A percentile compares a stretch with the other conserved stretches of the same genome.
These are phyloP conservation scores for Vishniacozyma victoriae DNA, from an alignment of 768 basidiomycete genomes.

Conservation along the genomic window DNA sequence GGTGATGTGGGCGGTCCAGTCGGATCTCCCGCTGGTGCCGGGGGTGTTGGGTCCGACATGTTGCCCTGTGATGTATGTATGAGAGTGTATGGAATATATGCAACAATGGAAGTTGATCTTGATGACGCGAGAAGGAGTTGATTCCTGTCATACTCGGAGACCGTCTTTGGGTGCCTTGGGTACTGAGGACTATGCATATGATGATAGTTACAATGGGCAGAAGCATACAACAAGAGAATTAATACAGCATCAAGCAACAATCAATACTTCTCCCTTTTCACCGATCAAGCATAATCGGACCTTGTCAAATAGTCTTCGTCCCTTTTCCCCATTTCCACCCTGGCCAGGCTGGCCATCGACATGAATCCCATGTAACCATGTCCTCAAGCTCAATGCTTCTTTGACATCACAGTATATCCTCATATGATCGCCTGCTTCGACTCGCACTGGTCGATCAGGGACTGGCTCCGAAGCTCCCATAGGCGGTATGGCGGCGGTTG, in stretches of 20 bases:
- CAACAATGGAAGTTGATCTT: too few relatives aligned
- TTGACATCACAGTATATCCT: constrained; percentile 31
- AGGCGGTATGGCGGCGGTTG: too few relatives aligned
- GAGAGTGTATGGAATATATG: too few relatives aligned
- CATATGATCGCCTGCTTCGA: constrained; percentile 35
- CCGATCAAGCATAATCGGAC: constrained; percentile 29
- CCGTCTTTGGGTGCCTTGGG: too few relatives aligned
- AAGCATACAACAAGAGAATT: too few relatives aligned
- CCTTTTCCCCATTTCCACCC: background rate
- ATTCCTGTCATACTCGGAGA: too few relatives aligned
- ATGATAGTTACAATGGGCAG: too few relatives aligned
- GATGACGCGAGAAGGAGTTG: too few relatives aligned
- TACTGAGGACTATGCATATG: too few relatives aligned
- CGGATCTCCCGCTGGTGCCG: too few relatives aligned
- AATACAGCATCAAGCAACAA: constrained; percentile 35
- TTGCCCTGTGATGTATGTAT: too few relatives aligned
- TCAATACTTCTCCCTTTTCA: constrained; percentile 32
- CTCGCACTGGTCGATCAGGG: constrained; percentile 6
- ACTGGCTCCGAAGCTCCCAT: background rate
- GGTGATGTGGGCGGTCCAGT: background rate
- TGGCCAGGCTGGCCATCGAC: constrained; percentile 1
- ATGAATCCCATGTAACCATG: constrained; percentile 24
- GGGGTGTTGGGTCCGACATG: too few relatives aligned
- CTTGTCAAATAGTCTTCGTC: constrained; percentile 19
- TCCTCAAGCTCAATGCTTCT: constrained; percentile 21